A percentile compares a stretch with the other conserved stretches of the same genome.
Evolutionary conservation across 1,139 yeast genomes (phyloP).

Genomic region (Sugiyamaella japonica): DNA sequence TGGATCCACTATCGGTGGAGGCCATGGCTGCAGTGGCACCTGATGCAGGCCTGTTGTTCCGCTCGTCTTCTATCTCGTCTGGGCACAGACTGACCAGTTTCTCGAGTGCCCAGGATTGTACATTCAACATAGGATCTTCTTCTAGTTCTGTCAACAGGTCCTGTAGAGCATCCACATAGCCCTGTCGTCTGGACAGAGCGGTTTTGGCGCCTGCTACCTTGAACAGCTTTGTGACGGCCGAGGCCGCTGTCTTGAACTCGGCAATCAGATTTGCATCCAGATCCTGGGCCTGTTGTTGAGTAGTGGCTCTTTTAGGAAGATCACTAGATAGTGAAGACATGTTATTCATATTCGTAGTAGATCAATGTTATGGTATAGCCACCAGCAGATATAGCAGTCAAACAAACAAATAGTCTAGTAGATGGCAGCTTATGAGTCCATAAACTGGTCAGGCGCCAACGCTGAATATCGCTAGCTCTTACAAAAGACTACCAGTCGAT

Average conservation of each 20-base stretch:
- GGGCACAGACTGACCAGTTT: slow-evolving; percentile 19
- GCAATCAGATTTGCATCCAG: slow-evolving; percentile 23
- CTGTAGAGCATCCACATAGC: slow-evolving; percentile 33
- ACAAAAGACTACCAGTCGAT: too few species aligned
- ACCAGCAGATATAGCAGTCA: too few species aligned
- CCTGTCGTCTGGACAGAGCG: slow-evolving; percentile 32
- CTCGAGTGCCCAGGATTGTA: slow-evolving; percentile 30
- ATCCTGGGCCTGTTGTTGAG: slow-evolving; percentile 21
- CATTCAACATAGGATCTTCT: slow-evolving; percentile 28
- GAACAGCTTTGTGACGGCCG: slow-evolving; percentile 36
- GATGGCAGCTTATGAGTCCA: too few species aligned
- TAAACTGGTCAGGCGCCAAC: too few species aligned
- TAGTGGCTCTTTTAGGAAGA: slow-evolving; percentile 21
- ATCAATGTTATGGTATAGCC: too few species aligned
- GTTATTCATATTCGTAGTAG: slow-evolving; percentile 17
- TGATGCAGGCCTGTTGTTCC: not conserved
- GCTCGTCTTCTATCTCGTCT: slow-evolving; percentile 4
- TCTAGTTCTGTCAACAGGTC: slow-evolving; percentile 29
- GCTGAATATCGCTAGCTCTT: too few species aligned
- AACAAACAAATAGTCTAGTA: too few species aligned
- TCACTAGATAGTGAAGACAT: slow-evolving; percentile 24
- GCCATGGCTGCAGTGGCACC: not conserved
- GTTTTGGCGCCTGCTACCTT: slow-evolving; percentile 34
- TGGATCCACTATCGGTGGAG: too few species aligned
- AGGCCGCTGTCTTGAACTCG: slow-evolving; percentile 37